Evolutionary conservation across 345 rosid genomes (phyloP).

Genomic region (Trapa incisa): DNA sequence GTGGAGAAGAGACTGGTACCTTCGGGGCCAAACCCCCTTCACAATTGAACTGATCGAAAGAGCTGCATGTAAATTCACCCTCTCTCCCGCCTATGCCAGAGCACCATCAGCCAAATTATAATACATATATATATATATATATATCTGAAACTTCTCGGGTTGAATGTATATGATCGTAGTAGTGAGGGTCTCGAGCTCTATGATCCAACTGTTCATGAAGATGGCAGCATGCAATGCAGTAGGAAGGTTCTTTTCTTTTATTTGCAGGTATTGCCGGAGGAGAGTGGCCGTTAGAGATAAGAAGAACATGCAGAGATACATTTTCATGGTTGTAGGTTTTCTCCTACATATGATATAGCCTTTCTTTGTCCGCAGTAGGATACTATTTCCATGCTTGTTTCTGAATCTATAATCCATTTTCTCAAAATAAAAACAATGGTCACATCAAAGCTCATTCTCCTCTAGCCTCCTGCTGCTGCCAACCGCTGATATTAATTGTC

Average conservation of each 20-base stretch:
- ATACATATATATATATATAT: too few species aligned
- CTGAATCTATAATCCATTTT: neutral
- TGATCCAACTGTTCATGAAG: neutral
- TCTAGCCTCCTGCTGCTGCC: too few species aligned
- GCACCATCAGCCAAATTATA: neutral
- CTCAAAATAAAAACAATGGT: neutral
- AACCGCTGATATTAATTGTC: neutral
- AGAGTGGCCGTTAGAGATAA: neutral
- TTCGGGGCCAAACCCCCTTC: conserved; percentile 66
- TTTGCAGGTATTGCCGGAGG: neutral
- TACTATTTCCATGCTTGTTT: conserved; percentile 47
- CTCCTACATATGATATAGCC: neutral
- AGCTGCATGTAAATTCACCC: neutral
- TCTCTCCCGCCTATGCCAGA: neutral
- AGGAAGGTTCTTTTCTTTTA: neutral
- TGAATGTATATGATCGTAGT: neutral
- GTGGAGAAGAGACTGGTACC: conserved; percentile 57
- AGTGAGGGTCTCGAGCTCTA: neutral
- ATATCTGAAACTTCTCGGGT: neutral
- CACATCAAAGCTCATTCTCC: too few species aligned
- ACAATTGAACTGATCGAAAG: conserved; percentile 24
- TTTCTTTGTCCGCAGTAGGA: neutral
- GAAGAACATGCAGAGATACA: too few species aligned
- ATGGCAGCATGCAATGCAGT: neutral
- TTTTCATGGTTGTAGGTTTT: neutral